Conservation (phyloP, 2,329 filamentous ascomycete species). For the Kalaharituber pfeilii region DNA sequence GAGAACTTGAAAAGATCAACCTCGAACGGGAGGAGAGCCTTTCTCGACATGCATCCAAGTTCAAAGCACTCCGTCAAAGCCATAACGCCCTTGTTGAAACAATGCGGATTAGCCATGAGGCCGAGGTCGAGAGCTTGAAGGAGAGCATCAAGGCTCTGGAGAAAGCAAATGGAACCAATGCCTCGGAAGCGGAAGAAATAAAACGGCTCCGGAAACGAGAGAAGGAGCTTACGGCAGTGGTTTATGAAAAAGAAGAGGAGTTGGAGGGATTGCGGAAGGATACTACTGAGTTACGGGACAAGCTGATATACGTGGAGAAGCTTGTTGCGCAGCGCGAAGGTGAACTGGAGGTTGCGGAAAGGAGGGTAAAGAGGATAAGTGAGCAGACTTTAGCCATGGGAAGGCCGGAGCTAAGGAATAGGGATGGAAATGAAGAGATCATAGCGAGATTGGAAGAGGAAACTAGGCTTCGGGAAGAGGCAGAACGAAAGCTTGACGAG, state of each 20-base stretch:
- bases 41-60: neutral
- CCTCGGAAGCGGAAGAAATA: conserved; percentile 4
- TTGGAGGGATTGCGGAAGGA: conserved; percentile 12
- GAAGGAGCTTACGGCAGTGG: conserved; percentile 6
- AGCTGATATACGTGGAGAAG: conserved; percentile 9
- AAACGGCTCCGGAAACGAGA: conserved; percentile 5
- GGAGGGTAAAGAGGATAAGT: conserved; percentile 24
- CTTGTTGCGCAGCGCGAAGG: conserved; percentile 10
- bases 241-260: conserved; percentile 16
- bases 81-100: conserved; percentile 3
- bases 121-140: conserved; percentile 7
- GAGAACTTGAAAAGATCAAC: conserved; percentile 1
- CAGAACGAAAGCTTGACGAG: conserved; percentile 11
- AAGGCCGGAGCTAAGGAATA: neutral
- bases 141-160: conserved; percentile 3
- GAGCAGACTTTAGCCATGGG: conserved; percentile 1
- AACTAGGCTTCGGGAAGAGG: conserved; percentile 9
- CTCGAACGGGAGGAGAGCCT: conserved; percentile 2
- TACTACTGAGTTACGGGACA: conserved; percentile 8
- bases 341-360: conserved; percentile 26
- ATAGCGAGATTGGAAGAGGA: conserved; percentile 12
- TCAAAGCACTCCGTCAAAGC: conserved; percentile 2
- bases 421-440: conserved; percentile 11
- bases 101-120: conserved; percentile 4
- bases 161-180: neutral